Base-by-base conservation (phyloP, 805 yeast species). In the Pichia ethanolica region DNA sequence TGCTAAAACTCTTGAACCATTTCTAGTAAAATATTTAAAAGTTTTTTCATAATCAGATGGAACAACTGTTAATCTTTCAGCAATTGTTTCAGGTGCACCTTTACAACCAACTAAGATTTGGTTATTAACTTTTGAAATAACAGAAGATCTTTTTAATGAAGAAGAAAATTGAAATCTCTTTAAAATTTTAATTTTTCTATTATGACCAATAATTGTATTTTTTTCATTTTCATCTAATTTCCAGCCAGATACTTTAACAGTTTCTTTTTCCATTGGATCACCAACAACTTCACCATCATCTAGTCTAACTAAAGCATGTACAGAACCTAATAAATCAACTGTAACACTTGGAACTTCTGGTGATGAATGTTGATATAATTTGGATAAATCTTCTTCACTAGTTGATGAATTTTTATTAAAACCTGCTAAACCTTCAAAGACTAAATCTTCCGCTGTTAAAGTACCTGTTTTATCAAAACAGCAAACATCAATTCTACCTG, bases 381-480 rank as follows among this genome's bases (percentile, higher is more conserved):
- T 78, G 59, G 78, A 75, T 45, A 78, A 72, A 59, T 81, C 78
- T 25, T 68, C 70, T 20, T 20, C 3, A 20, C 20, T 3, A 20
- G 20, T 20, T 1, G 32, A 30, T 30, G 32, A 7, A 30, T 30
- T 9, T 9, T 64, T 57, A 35, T 74, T 68, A 56, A 89, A 77
- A 8, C 97, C 96, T 45, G 97, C 97, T 57, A 91, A 74, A 59
- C 99, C 99, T 73, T 93, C 98, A 62, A 93, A 93, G 26, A 86
- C 90, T 57, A 93, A 76, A 65, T 93, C 97, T 68, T 93, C 99
- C 53, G 95, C 97, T 35, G 99, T 93, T 60, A 93, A 78, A 46
- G 99, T 93, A 68, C 99, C 99, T 45, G 99, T 93, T 65, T 93
- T 93, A 70, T 93, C 99, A 60, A 93, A 93, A 73, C 98, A 93